These are phyloP conservation scores for Boletus sp. DNA, from an alignment of 768 basidiomycete genomes.

Conservation along the genomic window DNA sequence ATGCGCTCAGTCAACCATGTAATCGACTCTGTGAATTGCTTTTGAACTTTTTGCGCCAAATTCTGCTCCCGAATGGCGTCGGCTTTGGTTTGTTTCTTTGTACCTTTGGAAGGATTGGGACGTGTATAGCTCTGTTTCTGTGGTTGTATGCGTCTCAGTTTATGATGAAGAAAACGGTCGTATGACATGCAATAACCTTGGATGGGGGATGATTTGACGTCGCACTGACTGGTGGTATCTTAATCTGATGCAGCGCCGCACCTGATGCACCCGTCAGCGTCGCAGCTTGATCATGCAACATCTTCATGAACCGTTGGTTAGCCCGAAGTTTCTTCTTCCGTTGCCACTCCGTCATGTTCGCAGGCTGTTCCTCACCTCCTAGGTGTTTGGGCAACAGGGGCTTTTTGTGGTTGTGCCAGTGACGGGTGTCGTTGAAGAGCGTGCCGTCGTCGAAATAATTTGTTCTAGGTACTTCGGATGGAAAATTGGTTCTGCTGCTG, in stretches of 20 bases:
- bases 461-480: neutral
- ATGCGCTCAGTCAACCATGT: constrained; percentile 57
- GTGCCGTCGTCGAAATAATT: constrained; percentile 39
- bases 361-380: constrained; percentile 41
- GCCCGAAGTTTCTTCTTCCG: constrained; percentile 37
- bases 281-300: constrained; percentile 55
- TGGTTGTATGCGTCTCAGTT: constrained; percentile 1
- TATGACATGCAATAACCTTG: constrained; percentile 11
- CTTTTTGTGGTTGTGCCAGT: constrained; percentile 57
- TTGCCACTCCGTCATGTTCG: constrained; percentile 35
- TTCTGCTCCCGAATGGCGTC: constrained; percentile 47
- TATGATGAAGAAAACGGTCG: neutral
- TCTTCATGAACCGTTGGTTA: constrained; percentile 60
- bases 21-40: constrained; percentile 38
- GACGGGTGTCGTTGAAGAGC: constrained; percentile 49
- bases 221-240: constrained; percentile 46
- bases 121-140: constrained; percentile 18
- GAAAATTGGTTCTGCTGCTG: neutral
- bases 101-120: constrained; percentile 26
- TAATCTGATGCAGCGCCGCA: constrained; percentile 46
- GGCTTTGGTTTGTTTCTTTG: constrained; percentile 32
- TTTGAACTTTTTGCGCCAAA: constrained; percentile 42
- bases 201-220: constrained; percentile 1
- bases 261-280: constrained; percentile 66
- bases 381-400: constrained; percentile 53